A percentile compares a stretch with the other conserved stretches of the same genome.
Conservation (phyloP, 148 eudicot species). For the Rhododendron ferrugineum region DNA sequence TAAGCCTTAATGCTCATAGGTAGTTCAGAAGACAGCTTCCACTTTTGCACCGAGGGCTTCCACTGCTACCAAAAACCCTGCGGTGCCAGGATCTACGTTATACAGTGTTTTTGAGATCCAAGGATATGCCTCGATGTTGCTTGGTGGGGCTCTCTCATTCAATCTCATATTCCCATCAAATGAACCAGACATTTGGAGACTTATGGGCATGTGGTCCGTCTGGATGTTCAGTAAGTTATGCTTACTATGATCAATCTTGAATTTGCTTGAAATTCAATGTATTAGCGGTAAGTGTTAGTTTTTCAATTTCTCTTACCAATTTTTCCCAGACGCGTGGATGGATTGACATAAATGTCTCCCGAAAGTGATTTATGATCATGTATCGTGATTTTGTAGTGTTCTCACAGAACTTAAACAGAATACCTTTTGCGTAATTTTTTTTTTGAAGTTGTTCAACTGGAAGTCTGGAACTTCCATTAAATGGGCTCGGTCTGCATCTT, state of each 20-base stretch:
- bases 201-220: conserved; percentile 99
- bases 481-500: neutral
- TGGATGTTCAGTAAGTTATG: conserved; percentile 97
- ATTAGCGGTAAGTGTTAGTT: neutral
- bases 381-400: neutral
- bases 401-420: neutral
- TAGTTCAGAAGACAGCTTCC: conserved; percentile 82
- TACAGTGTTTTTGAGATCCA: conserved; percentile 87
- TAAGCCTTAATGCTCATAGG: conserved; percentile 34
- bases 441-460: neutral
- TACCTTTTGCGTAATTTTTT: neutral
- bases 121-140: conserved; percentile 65
- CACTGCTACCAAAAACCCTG: conserved; percentile 79
- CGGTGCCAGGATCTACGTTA: conserved; percentile 71
- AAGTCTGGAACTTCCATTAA: neutral
- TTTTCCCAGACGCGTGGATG: neutral
- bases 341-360: neutral
- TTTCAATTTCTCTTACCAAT: neutral
- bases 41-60: conserved; percentile 99
- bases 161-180: conserved; percentile 91
- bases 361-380: neutral
- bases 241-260: neutral
- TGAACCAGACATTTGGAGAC: conserved; percentile 92
- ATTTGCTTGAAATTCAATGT: conserved; percentile 4
- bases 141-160: conserved; percentile 93